Evolutionary conservation across 805 yeast species (phyloP).

Genomic region (Kodamaea nitidulidarum): DNA sequence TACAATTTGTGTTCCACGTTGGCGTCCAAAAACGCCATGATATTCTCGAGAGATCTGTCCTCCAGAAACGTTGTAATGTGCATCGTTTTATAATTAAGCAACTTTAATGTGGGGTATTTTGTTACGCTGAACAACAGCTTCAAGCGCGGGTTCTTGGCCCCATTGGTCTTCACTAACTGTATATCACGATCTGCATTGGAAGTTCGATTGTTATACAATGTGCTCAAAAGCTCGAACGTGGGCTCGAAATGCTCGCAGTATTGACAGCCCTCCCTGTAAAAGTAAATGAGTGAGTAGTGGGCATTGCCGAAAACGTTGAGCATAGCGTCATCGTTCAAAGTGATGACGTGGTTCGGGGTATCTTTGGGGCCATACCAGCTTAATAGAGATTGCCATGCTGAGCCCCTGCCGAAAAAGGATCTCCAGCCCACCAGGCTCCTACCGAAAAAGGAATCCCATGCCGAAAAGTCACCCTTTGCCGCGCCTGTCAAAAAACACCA

Average conservation of each 20-base stretch:
- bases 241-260: slow-evolving; percentile 32
- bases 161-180: slow-evolving; percentile 32
- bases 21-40: slow-evolving; percentile 20
- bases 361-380: slow-evolving; percentile 1
- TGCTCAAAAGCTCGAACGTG: slow-evolving; percentile 35
- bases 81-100: slow-evolving; percentile 42
- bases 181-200: slow-evolving; percentile 26
- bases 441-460: too few relatives aligned
- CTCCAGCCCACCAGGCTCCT: background rate
- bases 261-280: slow-evolving; percentile 39
- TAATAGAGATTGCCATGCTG: too few relatives aligned
- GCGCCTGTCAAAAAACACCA: background rate
- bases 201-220: slow-evolving; percentile 38
- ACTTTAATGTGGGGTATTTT: slow-evolving; percentile 47
- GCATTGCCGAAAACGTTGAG: slow-evolving; percentile 17
- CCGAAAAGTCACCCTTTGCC: too few relatives aligned
- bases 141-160: slow-evolving; percentile 25
- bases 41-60: slow-evolving; percentile 16
- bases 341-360: slow-evolving; percentile 5
- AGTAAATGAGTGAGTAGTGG: slow-evolving; percentile 41
- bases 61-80: slow-evolving; percentile 34
- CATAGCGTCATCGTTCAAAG: slow-evolving; percentile 12
- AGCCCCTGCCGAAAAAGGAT: slow-evolving; percentile 6
- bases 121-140: slow-evolving; percentile 36
- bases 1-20: slow-evolving; percentile 7